Conservation (phyloP, 345 rosid genomes). For the Triadica sebifera region DNA sequence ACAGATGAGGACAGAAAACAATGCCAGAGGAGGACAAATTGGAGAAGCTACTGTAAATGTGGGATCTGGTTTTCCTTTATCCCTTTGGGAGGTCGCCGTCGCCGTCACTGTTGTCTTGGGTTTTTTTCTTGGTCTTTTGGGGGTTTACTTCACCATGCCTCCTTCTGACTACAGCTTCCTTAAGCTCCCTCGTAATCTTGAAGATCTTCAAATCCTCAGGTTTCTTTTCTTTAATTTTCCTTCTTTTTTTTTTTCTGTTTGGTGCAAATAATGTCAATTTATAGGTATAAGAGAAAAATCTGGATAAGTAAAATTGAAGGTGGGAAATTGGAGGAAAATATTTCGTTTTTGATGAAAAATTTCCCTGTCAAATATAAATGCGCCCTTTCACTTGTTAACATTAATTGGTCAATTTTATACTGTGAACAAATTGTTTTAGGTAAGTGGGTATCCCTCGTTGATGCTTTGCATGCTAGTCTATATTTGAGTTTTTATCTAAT, state of each 20-base stretch:
- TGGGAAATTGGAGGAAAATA: not conserved
- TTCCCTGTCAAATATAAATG: not conserved
- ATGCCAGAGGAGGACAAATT: conserved; percentile 15
- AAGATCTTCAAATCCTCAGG: conserved; percentile 92
- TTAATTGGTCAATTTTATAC: not conserved
- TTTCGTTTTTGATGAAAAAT: not conserved
- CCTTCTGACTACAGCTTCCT: conserved; percentile 93
- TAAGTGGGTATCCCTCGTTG: not conserved
- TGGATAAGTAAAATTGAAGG: not conserved
- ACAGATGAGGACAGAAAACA: conserved; percentile 23
- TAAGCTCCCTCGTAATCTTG: conserved; percentile 79
- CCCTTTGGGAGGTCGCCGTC: conserved; percentile 61
- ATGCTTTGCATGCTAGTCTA: not conserved
- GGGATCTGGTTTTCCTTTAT: conserved; percentile 44
- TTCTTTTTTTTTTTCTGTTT: not conserved
- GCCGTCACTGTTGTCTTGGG: conserved; percentile 62
- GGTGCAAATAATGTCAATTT: not conserved
- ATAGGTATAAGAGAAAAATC: no score
- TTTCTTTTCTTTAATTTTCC: conserved; percentile 15
- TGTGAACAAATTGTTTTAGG: not conserved
- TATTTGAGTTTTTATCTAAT: not conserved
- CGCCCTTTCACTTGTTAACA: no score
- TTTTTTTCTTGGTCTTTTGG: conserved; percentile 48
- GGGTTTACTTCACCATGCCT: conserved; percentile 88
- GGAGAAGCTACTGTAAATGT: conserved; percentile 11